phyloP scores from a whole-genome alignment of 2,329 filamentous ascomycete genomes.

The Diaporthe velutina region DNA sequence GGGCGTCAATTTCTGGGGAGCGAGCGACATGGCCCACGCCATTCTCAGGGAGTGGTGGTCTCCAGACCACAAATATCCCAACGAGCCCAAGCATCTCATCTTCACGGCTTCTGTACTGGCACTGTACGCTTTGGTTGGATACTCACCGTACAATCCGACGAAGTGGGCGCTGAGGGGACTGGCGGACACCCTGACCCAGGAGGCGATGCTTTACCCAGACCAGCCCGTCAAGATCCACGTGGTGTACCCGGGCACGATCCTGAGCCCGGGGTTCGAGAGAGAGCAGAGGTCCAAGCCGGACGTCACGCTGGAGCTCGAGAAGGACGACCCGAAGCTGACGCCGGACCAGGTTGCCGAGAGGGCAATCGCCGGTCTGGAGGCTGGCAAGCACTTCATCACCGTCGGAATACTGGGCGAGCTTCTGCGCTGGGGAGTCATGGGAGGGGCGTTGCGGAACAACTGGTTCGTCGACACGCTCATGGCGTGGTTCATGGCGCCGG shows the following conservation, averaged over 20 bases:
- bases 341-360: conserved; percentile 81
- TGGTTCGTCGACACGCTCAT: conserved; percentile 71
- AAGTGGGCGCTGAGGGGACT: conserved; percentile 89
- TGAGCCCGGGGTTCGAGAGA: conserved; percentile 78
- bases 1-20: conserved; percentile 93
- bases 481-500: conserved; percentile 64
- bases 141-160: conserved; percentile 83
- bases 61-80: conserved; percentile 54
- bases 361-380: conserved; percentile 81
- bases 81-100: conserved; percentile 80
- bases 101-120: conserved; percentile 85
- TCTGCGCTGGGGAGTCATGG: conserved; percentile 74
- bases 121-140: conserved; percentile 84
- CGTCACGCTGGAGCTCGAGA: conserved; percentile 83
- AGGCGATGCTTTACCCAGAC: conserved; percentile 87
- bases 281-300: conserved; percentile 86
- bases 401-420: conserved; percentile 79
- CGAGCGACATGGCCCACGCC: conserved; percentile 87
- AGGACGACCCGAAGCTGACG: conserved; percentile 82
- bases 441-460: conserved; percentile 69
- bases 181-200: conserved; percentile 85
- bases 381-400: conserved; percentile 83
- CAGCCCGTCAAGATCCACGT: conserved; percentile 79
- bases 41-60: conserved; percentile 81
- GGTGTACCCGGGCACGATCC: conserved; percentile 87